Evolutionary conservation across 164 flowering plant genomes (phyloP).

Genomic region (Houttuynia cordata): DNA sequence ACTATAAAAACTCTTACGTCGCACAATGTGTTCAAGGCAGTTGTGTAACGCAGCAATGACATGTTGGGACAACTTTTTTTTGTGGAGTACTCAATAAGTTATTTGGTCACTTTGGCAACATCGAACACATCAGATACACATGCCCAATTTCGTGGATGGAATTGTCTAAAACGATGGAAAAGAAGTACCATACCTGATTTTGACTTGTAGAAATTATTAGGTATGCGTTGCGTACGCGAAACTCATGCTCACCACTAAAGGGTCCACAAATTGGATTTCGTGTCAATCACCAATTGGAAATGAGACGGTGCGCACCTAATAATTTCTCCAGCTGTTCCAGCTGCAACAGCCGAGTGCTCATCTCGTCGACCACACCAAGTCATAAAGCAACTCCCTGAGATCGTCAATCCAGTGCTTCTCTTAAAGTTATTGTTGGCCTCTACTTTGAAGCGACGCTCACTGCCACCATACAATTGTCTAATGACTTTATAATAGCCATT

Average conservation of each 20-base stretch:
- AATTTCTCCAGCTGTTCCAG: neutral
- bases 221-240: constrained; percentile 12
- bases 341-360: neutral
- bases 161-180: too few relatives aligned
- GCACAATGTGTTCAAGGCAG: neutral
- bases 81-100: neutral
- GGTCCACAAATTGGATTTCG: too few relatives aligned
- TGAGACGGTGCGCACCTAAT: constrained; percentile 6
- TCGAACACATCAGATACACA: constrained; percentile 6
- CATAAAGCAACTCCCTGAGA: constrained; percentile 10
- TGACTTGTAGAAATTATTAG: neutral
- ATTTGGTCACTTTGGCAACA: neutral
- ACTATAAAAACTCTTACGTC: constrained; percentile 2
- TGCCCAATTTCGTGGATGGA: constrained; percentile 4
- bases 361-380: constrained; percentile 8
- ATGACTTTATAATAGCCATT: too few relatives aligned
- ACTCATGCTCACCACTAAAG: too few relatives aligned
- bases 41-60: neutral
- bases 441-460: too few relatives aligned
- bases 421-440: too few relatives aligned
- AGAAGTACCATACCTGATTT: neutral
- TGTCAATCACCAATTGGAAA: too few relatives aligned
- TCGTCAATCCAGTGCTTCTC: neutral
- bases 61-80: neutral
- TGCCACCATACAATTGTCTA: too few relatives aligned